A percentile compares a stretch with the other conserved stretches of the same genome.
phyloP scores from a whole-genome alignment of 2,329 filamentous ascomycete genomes.

The Thelonectria discophora region DNA sequence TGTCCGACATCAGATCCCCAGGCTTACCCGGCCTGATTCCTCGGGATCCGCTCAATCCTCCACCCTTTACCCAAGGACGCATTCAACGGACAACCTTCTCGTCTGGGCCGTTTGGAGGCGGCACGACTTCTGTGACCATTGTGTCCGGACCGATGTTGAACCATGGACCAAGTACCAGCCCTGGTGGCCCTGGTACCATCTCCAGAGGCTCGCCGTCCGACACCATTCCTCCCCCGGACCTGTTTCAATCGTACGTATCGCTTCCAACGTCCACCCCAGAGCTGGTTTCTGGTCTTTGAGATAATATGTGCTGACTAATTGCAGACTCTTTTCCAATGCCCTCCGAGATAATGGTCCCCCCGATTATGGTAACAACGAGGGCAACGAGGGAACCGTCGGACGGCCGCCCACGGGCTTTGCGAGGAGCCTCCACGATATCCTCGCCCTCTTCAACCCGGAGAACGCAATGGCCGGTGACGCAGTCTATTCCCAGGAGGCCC shows the following conservation, averaged over 20 bases:
- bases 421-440: conserved; percentile 59
- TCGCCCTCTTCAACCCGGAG: conserved; percentile 63
- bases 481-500: conserved; percentile 88
- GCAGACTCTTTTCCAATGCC: conserved; percentile 58
- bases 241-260: conserved; percentile 59
- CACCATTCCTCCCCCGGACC: conserved; percentile 41
- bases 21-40: conserved; percentile 25
- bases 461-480: conserved; percentile 74
- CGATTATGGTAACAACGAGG: conserved; percentile 36
- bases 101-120: conserved; percentile 49
- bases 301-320: conserved; percentile 45
- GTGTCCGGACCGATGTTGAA: conserved; percentile 49
- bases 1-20: conserved; percentile 49
- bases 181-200: conserved; percentile 27
- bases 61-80: conserved; percentile 38
- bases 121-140: conserved; percentile 60
- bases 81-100: conserved; percentile 52
- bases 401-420: conserved; percentile 39
- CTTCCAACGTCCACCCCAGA: conserved; percentile 23
- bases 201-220: background rate
- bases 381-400: conserved; percentile 24
- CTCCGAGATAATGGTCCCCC: conserved; percentile 53
- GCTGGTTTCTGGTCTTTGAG: conserved; percentile 31
- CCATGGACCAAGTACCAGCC: conserved; percentile 16
- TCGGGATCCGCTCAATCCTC: conserved; percentile 25